Evolutionary conservation across 2,329 filamentous ascomycete genomes (phyloP).

Genomic region (Ascochyta lentis): DNA sequence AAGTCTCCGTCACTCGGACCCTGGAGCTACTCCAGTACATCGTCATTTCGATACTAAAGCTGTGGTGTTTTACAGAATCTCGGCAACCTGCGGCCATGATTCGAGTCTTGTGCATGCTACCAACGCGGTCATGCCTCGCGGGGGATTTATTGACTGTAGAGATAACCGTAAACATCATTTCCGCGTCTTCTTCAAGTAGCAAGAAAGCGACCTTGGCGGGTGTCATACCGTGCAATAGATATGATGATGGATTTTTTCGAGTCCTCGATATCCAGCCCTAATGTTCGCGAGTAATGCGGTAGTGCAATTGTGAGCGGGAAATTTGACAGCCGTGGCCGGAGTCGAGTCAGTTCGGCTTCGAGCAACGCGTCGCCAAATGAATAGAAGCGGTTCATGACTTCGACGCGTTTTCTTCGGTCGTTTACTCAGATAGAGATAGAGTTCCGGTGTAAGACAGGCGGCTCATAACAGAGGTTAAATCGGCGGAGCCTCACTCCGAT

Average conservation of each 20-base stretch:
- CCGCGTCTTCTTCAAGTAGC: neutral
- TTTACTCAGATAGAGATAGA: neutral
- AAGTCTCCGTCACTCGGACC: neutral
- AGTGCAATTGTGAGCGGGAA: neutral
- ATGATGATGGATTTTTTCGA: neutral
- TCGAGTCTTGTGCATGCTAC: neutral
- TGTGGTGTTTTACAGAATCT: neutral
- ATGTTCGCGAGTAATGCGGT: slow-evolving; percentile 6
- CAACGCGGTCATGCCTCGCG: neutral
- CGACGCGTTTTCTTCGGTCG: neutral
- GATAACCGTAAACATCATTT: neutral
- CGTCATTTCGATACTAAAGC: neutral
- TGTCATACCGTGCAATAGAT: no score
- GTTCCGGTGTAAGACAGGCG: neutral
- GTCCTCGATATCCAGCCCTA: neutral
- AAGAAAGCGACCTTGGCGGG: neutral
- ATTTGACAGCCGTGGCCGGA: neutral
- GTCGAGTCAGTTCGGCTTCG: neutral
- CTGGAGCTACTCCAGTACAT: neutral
- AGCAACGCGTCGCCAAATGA: neutral
- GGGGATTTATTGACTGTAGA: neutral
- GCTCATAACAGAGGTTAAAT: neutral
- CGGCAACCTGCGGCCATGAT: neutral
- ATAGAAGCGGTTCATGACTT: neutral
- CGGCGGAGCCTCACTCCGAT: neutral